phyloP scores from a whole-genome alignment of 192 early-diverging fungal species.

The Coemansia sp. region DNA sequence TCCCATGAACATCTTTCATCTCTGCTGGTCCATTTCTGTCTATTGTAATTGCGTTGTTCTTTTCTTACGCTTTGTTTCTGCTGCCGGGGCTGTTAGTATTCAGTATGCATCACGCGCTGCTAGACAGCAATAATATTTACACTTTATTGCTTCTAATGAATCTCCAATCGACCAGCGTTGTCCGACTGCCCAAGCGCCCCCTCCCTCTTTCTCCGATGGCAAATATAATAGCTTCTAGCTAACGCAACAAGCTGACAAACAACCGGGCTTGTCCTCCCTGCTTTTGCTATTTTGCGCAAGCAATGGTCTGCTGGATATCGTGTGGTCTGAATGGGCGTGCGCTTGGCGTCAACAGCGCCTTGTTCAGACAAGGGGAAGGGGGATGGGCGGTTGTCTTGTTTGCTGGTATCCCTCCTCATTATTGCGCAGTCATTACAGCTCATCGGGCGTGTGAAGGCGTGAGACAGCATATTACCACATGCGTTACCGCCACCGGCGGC shows the following conservation, averaged over 20 bases:
- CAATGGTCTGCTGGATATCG: slow-evolving; percentile 1
- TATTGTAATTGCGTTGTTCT: background rate
- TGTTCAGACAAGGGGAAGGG: slow-evolving; percentile 1
- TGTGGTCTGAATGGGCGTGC: background rate
- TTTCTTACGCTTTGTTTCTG: background rate
- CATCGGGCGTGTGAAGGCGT: background rate
- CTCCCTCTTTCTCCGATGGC: slow-evolving; percentile 8
- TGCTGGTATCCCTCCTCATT: background rate
- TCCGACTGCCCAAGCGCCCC: slow-evolving; percentile 7
- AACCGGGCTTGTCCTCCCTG: background rate
- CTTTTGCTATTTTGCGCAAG: background rate
- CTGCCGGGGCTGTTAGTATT: background rate
- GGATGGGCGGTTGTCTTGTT: background rate
- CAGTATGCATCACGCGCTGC: slow-evolving; percentile 1
- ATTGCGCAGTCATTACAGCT: background rate
- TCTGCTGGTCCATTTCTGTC: background rate
- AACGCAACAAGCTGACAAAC: slow-evolving; percentile 9
- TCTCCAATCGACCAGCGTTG: slow-evolving; percentile 3
- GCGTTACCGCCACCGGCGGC: background rate
- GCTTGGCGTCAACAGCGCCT: slow-evolving; percentile 1
- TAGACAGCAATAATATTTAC: slow-evolving; percentile 10
- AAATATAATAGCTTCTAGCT: background rate
- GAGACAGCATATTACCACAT: background rate
- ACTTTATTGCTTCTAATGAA: background rate
- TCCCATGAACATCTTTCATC: background rate